Base-by-base conservation (phyloP, 345 rosid species). In the Luvunga scandens region DNA sequence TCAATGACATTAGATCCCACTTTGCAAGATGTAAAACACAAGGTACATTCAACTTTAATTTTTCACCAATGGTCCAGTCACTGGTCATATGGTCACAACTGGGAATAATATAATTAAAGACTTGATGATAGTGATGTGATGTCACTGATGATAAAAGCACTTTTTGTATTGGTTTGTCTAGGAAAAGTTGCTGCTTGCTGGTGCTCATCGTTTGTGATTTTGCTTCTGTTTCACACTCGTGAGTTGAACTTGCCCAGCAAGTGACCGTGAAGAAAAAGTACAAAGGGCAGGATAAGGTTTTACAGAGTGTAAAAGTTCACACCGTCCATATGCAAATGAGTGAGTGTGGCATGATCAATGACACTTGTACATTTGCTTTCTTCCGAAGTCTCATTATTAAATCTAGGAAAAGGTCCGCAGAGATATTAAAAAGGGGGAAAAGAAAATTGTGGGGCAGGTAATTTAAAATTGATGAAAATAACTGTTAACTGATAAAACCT, bases 401-500 rank as follows among this genome's bases (percentile, higher is more conserved):
- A 66, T 66, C 64, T 34, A 55, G 75, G 24, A 75, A 57, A 34
- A 31, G 72, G 56, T 55, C 79, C 55, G 55, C 72, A 76, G 56
- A 55, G 72, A 76, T 76, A 33, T 22, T 25, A 27, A 53, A 33
- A 76, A 9, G 22, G 10, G 38, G 7, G 4, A 50, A 28, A 28
- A 18, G 9, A 30, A 57, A 1, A 3, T 50, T 53, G 78, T 66
- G 16, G 65, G 79, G 10, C 36, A n/a, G 72, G 25, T 66, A 66
- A 53, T 33, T 55, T 25, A 66, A 76, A 50, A 62, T 27, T 14
- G 12, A 50, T 66, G 13, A 56, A 66, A 16, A 45, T 45, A 45
- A 45, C 50, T 13, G 18, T 13, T 76, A 66, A 22, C 50, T 2
- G 13, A 61, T n/a, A 59, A 60, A 22, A 34, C n/a, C 9, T 18